Evolutionary conservation across 805 yeast genomes (phyloP), one percentile per base, ranked within the genome.

Genomic region (Candida nemodendra): DNA sequence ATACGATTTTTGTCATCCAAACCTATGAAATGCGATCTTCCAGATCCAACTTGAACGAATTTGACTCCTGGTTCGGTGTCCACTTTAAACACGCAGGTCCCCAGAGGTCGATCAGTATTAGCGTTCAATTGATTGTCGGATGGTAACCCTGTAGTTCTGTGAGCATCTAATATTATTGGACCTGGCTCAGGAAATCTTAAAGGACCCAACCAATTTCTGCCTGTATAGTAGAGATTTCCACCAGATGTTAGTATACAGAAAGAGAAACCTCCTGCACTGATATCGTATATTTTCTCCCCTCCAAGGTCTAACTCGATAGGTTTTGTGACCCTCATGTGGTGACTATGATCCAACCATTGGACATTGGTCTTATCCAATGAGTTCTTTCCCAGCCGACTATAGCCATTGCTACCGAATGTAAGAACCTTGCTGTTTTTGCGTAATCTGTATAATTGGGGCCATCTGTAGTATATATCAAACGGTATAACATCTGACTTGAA

Each of bases 221-320:
- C 87, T 4, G 83, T 74, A 22, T 67, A 68, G 55, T 68, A 81
- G 5, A 84, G 53, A 4, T 71, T 62, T 1, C 90, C 89, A 1
- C 68, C 57, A 19, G 68, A 66, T 0, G 83, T 72, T 24, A 83
- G 60, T 2, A 83, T 62, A 34, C 78, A 78, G 43, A 80, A 77
- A 4, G 80, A 72, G 51, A 70, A 82, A 2, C 91, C 91, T 21
- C 84, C 84, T 7, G 80, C 78, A 17, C 74, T 65, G 1, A 82
- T 62, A 46, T 76, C 81, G 1, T 69, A 52, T 2, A 74, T 54
- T 3, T 61, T 45, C 17, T 54, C 45, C 3, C 61, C 53, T 4
- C 64, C 57, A 30, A 77, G 59, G 2, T 61, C 58, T 2, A 51
- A 34, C 14, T 35, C 40, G 5, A 42, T 31, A 1, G 50, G 47